Conservation (phyloP, 2,329 filamentous ascomycete genomes). For the Colletotrichum incanum region DNA sequence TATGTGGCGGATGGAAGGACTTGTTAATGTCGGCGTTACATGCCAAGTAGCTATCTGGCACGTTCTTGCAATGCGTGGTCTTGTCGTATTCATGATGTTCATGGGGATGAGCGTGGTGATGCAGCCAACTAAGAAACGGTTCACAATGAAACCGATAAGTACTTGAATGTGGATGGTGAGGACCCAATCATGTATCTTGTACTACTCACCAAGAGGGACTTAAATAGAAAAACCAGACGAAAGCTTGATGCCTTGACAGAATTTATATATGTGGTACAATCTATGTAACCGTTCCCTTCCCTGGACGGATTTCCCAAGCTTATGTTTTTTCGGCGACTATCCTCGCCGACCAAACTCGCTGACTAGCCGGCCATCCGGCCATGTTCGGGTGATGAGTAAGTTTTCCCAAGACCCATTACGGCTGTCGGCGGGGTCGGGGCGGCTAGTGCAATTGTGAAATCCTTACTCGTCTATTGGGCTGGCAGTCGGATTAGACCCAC, state of each 20-base stretch:
- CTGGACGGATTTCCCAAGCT: too few relatives aligned
- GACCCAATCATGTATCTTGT: too few relatives aligned
- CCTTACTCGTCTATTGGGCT: background rate
- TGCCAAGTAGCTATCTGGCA: too few relatives aligned
- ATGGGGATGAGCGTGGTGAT: too few relatives aligned
- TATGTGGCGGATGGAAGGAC: background rate
- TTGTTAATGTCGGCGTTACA: too few relatives aligned
- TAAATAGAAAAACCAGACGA: background rate
- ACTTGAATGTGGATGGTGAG: too few relatives aligned
- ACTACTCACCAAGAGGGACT: too few relatives aligned
- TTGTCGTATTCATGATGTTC: too few relatives aligned
- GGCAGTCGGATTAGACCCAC: background rate
- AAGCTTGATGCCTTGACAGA: background rate
- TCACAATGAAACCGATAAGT: too few relatives aligned
- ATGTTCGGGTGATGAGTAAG: background rate
- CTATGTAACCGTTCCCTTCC: background rate
- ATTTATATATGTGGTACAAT: background rate
- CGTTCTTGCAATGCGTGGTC: too few relatives aligned
- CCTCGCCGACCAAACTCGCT: background rate
- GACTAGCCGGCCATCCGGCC: background rate
- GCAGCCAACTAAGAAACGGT: too few relatives aligned
- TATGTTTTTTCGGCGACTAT: background rate
- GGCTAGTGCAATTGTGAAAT: background rate
- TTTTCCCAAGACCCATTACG: background rate
- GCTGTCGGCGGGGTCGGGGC: slow-evolving; percentile 20